A percentile compares a stretch with the other conserved stretches of the same genome.
Evolutionary conservation across 2,329 filamentous ascomycete genomes (phyloP).

Genomic region (Didymella glomerata): DNA sequence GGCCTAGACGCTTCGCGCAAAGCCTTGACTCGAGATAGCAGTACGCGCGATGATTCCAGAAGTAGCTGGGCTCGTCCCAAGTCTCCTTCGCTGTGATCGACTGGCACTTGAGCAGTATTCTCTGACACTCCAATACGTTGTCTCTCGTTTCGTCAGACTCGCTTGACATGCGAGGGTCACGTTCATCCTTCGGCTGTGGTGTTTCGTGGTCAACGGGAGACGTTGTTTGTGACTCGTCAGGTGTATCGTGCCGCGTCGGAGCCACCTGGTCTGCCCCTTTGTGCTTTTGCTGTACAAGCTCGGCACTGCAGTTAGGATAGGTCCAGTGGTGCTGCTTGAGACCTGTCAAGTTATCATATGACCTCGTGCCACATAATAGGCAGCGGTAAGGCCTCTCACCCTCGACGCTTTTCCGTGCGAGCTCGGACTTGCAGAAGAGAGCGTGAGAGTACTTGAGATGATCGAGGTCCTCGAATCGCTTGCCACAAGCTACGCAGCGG

Average conservation of each 20-base stretch:
- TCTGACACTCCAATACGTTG: background rate
- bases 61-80: background rate
- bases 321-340: too few relatives aligned
- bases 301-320: too few relatives aligned
- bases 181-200: background rate
- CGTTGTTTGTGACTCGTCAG: background rate
- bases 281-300: too few relatives aligned
- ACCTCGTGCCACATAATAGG: too few relatives aligned
- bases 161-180: background rate
- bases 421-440: too few relatives aligned
- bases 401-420: too few relatives aligned
- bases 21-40: background rate
- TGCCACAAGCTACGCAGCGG: too few relatives aligned
- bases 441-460: too few relatives aligned
- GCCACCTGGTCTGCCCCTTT: background rate
- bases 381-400: too few relatives aligned
- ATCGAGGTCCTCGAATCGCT: too few relatives aligned
- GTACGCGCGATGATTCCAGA: background rate
- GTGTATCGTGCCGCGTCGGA: background rate
- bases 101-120: background rate
- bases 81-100: background rate
- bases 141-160: background rate
- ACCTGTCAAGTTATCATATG: too few relatives aligned
- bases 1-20: background rate
- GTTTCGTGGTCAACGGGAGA: background rate